Evolutionary conservation across 192 early-diverging fungal species (phyloP).

Genomic region (Coemansia sp.): DNA sequence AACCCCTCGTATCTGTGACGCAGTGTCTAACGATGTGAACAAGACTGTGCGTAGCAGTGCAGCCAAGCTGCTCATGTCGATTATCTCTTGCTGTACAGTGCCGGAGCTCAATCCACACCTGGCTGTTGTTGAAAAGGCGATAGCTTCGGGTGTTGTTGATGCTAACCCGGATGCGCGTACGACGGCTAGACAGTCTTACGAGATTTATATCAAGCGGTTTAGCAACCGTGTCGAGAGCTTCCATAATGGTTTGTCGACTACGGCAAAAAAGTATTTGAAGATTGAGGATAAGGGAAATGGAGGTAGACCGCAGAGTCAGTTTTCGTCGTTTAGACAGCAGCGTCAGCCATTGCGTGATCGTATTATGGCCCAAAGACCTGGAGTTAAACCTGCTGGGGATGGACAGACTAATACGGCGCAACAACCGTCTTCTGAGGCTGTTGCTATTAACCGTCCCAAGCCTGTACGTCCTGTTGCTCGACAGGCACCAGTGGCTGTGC

Average conservation of each 20-base stretch:
- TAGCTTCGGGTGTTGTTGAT: slow-evolving; percentile 37
- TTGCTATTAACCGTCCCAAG: slow-evolving; percentile 15
- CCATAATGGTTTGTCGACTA: slow-evolving; percentile 30
- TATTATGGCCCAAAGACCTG: slow-evolving; percentile 16
- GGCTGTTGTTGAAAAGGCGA: slow-evolving; percentile 34
- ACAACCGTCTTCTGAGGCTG: neutral
- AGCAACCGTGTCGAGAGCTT: slow-evolving; percentile 31
- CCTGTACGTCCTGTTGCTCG: slow-evolving; percentile 34
- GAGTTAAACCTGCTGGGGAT: neutral
- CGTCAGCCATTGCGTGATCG: slow-evolving; percentile 37
- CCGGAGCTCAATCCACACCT: slow-evolving; percentile 42
- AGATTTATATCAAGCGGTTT: slow-evolving; percentile 45
- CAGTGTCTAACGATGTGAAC: slow-evolving; percentile 53
- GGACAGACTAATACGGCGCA: neutral
- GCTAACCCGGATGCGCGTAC: slow-evolving; percentile 49
- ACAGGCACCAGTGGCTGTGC: slow-evolving; percentile 11
- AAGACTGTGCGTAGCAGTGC: slow-evolving; percentile 61
- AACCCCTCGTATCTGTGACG: slow-evolving; percentile 55
- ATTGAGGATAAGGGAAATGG: slow-evolving; percentile 10
- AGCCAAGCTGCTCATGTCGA: slow-evolving; percentile 56
- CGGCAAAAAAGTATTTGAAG: slow-evolving; percentile 46
- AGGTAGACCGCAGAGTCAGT: slow-evolving; percentile 10
- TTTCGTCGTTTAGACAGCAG: slow-evolving; percentile 23
- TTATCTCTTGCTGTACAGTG: slow-evolving; percentile 51
- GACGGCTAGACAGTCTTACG: slow-evolving; percentile 35